These are phyloP conservation scores for Hevea brasiliensis DNA, from an alignment of 345 rosid species.

Conservation along the genomic window DNA sequence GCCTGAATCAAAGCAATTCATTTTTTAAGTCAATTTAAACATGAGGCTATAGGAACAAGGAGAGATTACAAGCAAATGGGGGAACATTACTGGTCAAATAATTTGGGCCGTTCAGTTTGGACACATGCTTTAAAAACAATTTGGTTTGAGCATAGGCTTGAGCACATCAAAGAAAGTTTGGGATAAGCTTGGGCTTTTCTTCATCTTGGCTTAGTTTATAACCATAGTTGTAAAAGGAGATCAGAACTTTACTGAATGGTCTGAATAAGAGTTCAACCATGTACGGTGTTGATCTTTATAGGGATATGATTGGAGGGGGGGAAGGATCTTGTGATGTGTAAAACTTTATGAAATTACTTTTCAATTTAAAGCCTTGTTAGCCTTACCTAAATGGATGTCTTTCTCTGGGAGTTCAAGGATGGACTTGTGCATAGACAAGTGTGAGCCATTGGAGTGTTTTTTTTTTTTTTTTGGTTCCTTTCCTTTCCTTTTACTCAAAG, in stretches of 20 bases:
- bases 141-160: too few relatives aligned
- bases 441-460: neutral
- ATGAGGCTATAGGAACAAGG: too few relatives aligned
- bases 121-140: too few relatives aligned
- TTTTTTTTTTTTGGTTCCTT: neutral
- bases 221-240: neutral
- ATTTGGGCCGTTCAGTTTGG: too few relatives aligned
- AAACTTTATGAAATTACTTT: neutral
- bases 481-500: neutral
- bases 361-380: neutral
- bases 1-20: too few relatives aligned
- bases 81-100: too few relatives aligned
- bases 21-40: too few relatives aligned
- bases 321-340: neutral
- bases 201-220: too few relatives aligned
- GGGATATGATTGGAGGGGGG: neutral
- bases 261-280: neutral
- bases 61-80: too few relatives aligned
- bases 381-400: neutral
- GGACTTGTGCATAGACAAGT: neutral
- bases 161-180: too few relatives aligned
- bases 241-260: neutral
- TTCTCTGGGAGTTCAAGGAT: neutral
- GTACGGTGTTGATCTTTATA: neutral
- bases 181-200: too few relatives aligned